These are phyloP conservation scores for Aspergillus flavus DNA, from an alignment of 2,329 filamentous ascomycete species.

Conservation along the genomic window DNA sequence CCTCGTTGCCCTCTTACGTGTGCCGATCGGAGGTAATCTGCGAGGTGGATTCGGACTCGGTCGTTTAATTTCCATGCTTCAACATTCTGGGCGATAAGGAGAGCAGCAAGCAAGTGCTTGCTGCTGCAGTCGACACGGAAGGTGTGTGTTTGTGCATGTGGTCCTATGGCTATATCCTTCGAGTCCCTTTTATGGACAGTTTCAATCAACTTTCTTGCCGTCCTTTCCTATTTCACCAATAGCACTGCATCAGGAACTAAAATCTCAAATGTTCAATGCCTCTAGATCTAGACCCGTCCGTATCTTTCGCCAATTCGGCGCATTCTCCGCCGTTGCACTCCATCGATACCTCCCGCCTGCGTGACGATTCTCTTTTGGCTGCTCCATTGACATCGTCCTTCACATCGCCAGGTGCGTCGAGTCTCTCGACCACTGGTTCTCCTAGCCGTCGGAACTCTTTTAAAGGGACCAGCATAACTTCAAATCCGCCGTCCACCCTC, in stretches of 20 bases:
- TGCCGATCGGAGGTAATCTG: constrained; percentile 29
- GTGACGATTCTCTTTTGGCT: constrained; percentile 35
- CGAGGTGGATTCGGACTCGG: constrained; percentile 31
- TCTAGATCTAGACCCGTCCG: constrained; percentile 41
- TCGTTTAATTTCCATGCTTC: constrained; percentile 48
- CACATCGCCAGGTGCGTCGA: constrained; percentile 41
- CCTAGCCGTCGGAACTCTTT: constrained; percentile 32
- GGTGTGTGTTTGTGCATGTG: constrained; percentile 34
- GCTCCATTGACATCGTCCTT: constrained; percentile 36
- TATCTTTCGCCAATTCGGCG: constrained; percentile 43
- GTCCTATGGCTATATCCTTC: constrained; percentile 8
- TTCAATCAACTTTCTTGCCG: constrained; percentile 3
- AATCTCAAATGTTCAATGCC: constrained; percentile 14
- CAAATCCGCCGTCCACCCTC: constrained; percentile 32
- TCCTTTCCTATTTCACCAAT: not conserved
- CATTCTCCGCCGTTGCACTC: constrained; percentile 35
- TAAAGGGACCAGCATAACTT: constrained; percentile 28
- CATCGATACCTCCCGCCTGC: constrained; percentile 29
- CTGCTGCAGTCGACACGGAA: constrained; percentile 51
- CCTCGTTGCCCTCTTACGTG: constrained; percentile 14
- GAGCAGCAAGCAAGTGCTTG: constrained; percentile 52
- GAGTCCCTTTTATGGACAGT: not conserved
- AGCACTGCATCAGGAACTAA: constrained; percentile 14
- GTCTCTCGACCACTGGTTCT: constrained; percentile 38
- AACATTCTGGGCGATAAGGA: constrained; percentile 48